Conservation (phyloP, 495 filamentous ascomycete species). For the Penicillium flavigenum region DNA sequence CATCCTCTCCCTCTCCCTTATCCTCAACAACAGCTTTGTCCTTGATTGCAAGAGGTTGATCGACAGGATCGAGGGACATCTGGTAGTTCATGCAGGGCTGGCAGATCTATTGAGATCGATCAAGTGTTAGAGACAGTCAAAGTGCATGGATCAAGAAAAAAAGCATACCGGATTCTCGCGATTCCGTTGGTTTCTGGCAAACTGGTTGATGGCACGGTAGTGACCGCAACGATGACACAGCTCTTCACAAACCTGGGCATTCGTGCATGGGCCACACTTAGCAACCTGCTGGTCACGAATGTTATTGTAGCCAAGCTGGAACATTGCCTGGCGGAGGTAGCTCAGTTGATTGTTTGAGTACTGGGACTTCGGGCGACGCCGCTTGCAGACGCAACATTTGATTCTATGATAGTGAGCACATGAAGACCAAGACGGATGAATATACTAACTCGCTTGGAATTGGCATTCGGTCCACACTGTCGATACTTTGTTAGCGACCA, state of each 20-base stretch:
- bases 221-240: conserved; percentile 1
- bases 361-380: background rate
- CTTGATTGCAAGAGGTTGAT: background rate
- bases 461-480: background rate
- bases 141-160: background rate
- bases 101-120: conserved; percentile 3
- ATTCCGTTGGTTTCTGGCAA: conserved; percentile 4
- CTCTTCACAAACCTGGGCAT: background rate
- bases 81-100: conserved; percentile 11
- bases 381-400: conserved; percentile 10
- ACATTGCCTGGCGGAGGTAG: conserved; percentile 5
- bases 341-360: conserved; percentile 10
- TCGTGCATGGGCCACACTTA: conserved; percentile 7
- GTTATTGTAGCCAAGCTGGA: background rate
- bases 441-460: conserved; percentile 3
- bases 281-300: background rate
- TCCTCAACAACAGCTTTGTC: background rate
- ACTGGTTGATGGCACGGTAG: conserved; percentile 1
- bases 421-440: background rate
- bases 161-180: conserved; percentile 5
- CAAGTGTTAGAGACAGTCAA: background rate
- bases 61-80: background rate
- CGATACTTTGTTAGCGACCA: background rate
- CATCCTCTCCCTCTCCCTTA: background rate
- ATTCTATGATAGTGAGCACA: conserved; percentile 4